These are phyloP conservation scores for Neonectria sp. DNA, from an alignment of 2,329 filamentous ascomycete species.

Conservation along the genomic window DNA sequence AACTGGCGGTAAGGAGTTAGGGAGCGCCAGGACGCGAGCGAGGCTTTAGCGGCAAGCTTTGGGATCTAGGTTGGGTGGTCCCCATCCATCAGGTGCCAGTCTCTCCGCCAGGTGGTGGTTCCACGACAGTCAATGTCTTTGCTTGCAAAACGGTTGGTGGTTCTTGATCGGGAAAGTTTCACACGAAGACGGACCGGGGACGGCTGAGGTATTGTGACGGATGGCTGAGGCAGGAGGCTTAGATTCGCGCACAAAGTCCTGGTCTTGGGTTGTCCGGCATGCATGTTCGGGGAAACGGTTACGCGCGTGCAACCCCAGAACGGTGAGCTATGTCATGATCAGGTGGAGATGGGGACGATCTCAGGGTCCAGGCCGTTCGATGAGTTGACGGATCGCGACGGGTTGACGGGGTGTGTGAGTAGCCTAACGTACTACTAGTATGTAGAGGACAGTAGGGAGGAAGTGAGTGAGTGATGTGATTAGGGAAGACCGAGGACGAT, in stretches of 20 bases:
- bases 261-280: background rate
- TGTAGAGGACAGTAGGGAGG: no score
- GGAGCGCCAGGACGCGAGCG: conserved; percentile 1
- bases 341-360: conserved; percentile 42
- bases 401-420: conserved; percentile 37
- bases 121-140: conserved; percentile 10
- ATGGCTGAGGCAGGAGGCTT: background rate
- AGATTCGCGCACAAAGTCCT: conserved; percentile 6
- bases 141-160: background rate
- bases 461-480: background rate
- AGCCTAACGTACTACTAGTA: background rate
- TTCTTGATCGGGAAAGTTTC: background rate
- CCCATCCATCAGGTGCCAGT: conserved; percentile 14
- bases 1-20: conserved; percentile 46
- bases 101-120: background rate
- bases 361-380: conserved; percentile 48
- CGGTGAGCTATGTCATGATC: conserved; percentile 42
- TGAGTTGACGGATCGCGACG: conserved; percentile 37
- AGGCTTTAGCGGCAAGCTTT: conserved; percentile 8
- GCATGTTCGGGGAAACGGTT: conserved; percentile 25
- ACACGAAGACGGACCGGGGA: background rate
- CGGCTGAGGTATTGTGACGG: background rate
- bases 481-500: background rate
- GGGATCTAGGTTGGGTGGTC: conserved; percentile 11
- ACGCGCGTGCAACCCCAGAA: conserved; percentile 42